Base-by-base conservation (phyloP, 2,329 filamentous ascomycete genomes). In the Arthrobotrys entomopaga region DNA sequence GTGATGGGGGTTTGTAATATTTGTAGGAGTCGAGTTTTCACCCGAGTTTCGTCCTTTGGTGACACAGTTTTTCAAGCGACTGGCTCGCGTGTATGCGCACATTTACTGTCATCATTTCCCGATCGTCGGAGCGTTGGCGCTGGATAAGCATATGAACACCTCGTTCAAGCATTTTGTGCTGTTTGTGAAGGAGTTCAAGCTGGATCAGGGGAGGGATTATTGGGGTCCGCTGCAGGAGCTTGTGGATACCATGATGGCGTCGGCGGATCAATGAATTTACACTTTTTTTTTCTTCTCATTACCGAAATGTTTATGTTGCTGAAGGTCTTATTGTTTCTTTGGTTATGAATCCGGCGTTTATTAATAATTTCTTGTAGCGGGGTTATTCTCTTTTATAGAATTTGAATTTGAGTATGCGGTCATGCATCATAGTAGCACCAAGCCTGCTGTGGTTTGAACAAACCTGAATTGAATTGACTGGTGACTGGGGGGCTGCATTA, bases 61-160 rank as follows among this genome's bases (percentile, higher is more conserved):
- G 76, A 91, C 92, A 78, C 94, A 97, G 83, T 93, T 99, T 81
- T 98, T 98, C 88, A 99, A 99, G 87, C 91, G 95, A 80, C 90
- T 99, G 84, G 99, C 98, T 84, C 91, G 95, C 78, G 94, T 99
- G 76, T 99, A 99, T 82, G 95, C 95, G 49, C 95, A 99, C 84
- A 97, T 99, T 79, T 99, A 99, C 87, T 99, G 96, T 85, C 95
- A 99, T 83, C 95, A 99, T 84, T 99, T 99, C 83, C 93, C 93
- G 40, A 93, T 99, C 77, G 90, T 99, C 78, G 91, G 96, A 71
- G 93, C 97, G 81, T 87, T 99, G 43, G 95, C 95, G 20, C 87
- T 99, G 70, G 95, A 99, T 83, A 93, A 96, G 50, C 95, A 99
- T 82, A 87, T 99, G 77, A 99, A 99, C 83, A 99, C 95, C 13